Conservation (phyloP, 2,329 filamentous ascomycete genomes). For the Fusarium albosuccineum region DNA sequence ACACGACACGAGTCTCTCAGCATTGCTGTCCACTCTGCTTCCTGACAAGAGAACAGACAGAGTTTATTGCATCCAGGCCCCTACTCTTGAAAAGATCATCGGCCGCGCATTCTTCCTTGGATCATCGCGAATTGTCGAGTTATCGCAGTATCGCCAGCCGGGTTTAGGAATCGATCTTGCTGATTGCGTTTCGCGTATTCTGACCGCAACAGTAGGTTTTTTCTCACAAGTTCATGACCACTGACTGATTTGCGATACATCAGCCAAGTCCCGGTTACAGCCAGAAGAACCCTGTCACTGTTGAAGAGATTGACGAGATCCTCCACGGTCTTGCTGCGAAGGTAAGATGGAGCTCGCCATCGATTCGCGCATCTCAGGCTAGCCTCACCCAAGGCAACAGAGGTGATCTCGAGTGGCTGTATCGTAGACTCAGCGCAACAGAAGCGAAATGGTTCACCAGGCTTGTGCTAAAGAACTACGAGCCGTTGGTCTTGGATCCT, state of each 20-base stretch:
- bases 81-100: slow-evolving; percentile 74
- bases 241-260: background rate
- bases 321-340: slow-evolving; percentile 76
- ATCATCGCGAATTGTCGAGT: slow-evolving; percentile 68
- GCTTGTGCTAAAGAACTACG: slow-evolving; percentile 81
- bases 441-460: slow-evolving; percentile 92
- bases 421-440: slow-evolving; percentile 69
- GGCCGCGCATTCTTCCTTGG: slow-evolving; percentile 75
- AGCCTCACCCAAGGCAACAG: slow-evolving; percentile 49
- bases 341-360: slow-evolving; percentile 77
- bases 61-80: slow-evolving; percentile 77
- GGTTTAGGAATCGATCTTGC: slow-evolving; percentile 75
- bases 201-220: slow-evolving; percentile 68
- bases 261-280: slow-evolving; percentile 59
- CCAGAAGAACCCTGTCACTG: slow-evolving; percentile 62
- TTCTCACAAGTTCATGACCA: background rate
- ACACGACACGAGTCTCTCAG: slow-evolving; percentile 68
- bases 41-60: slow-evolving; percentile 82
- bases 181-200: slow-evolving; percentile 75
- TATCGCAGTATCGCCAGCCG: slow-evolving; percentile 72
- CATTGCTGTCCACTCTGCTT: slow-evolving; percentile 80
- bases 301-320: slow-evolving; percentile 79
- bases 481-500: slow-evolving; percentile 74
- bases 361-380: slow-evolving; percentile 60
- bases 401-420: slow-evolving; percentile 67